Conservation (phyloP, 2,329 filamentous ascomycete genomes). For the Colletotrichum lindemuthianum region DNA sequence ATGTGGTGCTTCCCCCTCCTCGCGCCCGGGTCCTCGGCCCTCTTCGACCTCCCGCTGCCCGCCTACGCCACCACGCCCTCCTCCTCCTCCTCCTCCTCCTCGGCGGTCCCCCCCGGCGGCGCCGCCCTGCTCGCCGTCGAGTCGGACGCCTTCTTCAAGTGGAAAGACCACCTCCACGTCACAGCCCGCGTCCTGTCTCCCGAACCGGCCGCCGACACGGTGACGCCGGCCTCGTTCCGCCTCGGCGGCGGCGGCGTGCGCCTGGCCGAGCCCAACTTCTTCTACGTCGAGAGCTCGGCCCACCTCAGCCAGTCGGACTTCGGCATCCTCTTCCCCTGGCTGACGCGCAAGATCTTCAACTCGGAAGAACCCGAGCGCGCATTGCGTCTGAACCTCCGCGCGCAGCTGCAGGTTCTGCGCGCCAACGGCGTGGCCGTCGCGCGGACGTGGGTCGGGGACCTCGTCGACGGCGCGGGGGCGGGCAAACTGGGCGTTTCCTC, state of each 20-base stretch:
- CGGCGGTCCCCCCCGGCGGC: slow-evolving; percentile 55
- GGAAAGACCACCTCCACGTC: slow-evolving; percentile 76
- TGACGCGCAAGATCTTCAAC: slow-evolving; percentile 67
- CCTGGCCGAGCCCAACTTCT: slow-evolving; percentile 71
- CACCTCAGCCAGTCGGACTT: slow-evolving; percentile 89
- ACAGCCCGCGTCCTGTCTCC: slow-evolving; percentile 74
- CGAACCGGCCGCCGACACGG: slow-evolving; percentile 55
- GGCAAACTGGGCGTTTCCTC: slow-evolving; percentile 43
- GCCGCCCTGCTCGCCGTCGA: slow-evolving; percentile 74
- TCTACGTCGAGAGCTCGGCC: slow-evolving; percentile 78
- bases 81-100: slow-evolving; percentile 34
- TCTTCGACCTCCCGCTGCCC: slow-evolving; percentile 80
- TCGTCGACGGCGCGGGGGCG: slow-evolving; percentile 57
- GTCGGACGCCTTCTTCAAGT: slow-evolving; percentile 82
- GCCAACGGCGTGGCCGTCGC: slow-evolving; percentile 59
- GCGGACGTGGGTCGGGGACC: slow-evolving; percentile 59
- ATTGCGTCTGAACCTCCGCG: slow-evolving; percentile 61
- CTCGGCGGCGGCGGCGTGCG: slow-evolving; percentile 48
- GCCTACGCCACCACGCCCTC: slow-evolving; percentile 65
- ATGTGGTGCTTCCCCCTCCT: slow-evolving; percentile 83
- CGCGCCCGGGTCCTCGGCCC: slow-evolving; percentile 67
- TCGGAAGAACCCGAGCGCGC: slow-evolving; percentile 67
- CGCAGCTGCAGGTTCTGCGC: slow-evolving; percentile 62
- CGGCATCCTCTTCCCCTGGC: slow-evolving; percentile 81
- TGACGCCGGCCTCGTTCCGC: slow-evolving; percentile 53